Conservation (phyloP, 179 eudicot species). For the Amaranthus tricolor region DNA sequence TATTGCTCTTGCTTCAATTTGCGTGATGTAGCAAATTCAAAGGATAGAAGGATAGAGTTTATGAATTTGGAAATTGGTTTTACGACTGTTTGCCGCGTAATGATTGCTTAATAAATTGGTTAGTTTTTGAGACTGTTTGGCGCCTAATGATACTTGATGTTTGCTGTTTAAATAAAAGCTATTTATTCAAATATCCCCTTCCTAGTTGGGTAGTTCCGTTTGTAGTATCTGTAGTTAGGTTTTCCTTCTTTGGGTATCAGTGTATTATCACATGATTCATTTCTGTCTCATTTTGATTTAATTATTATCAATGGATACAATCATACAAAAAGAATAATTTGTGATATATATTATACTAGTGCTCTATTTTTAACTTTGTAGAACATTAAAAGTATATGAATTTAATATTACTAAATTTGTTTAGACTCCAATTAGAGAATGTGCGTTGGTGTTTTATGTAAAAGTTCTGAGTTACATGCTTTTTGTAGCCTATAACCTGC, state of each 20-base stretch:
- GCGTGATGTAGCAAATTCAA: too few relatives aligned
- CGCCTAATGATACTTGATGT: conserved; percentile 6
- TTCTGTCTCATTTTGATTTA: conserved; percentile 6
- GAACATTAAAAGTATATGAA: background rate
- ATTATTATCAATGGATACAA: conserved; percentile 16
- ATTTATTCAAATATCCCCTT: conserved; percentile 1
- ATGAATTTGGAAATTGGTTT: background rate
- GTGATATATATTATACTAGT: background rate
- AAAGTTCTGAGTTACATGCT: background rate
- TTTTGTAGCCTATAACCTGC: background rate
- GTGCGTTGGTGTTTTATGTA: conserved; percentile 9
- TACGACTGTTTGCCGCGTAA: conserved; percentile 3
- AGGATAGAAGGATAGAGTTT: too few relatives aligned
- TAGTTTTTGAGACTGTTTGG: conserved; percentile 1
- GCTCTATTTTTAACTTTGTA: background rate
- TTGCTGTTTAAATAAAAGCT: background rate
- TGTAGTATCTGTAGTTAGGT: conserved; percentile 8
- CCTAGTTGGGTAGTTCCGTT: conserved; percentile 1
- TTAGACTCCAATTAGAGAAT: conserved; percentile 15
- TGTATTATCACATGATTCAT: background rate
- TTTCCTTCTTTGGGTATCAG: background rate
- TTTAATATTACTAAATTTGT: conserved; percentile 18
- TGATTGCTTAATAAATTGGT: background rate
- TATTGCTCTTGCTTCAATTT: too few relatives aligned
- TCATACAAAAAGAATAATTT: conserved; percentile 20